phyloP scores from a whole-genome alignment of 306 rosid genomes.

The Prunus kanzakura region DNA sequence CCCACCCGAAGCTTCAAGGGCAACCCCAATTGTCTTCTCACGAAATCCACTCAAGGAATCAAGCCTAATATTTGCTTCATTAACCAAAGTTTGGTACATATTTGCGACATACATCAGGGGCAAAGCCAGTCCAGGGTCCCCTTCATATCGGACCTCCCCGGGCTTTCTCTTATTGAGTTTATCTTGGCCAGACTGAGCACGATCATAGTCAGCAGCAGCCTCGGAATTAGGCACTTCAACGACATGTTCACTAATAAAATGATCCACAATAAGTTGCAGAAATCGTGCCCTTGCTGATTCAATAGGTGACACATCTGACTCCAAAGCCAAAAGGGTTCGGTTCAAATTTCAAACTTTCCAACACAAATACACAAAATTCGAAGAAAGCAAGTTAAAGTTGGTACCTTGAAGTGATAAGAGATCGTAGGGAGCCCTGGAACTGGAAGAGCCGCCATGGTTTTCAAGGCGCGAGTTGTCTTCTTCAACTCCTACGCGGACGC shows the following conservation, averaged over 20 bases:
- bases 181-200: conserved; percentile 59
- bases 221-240: conserved; percentile 65
- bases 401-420: conserved; percentile 64
- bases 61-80: conserved; percentile 77
- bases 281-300: conserved; percentile 83
- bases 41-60: conserved; percentile 79
- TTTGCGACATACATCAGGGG: conserved; percentile 99
- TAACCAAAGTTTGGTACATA: conserved; percentile 76
- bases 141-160: conserved; percentile 72
- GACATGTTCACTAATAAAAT: conserved; percentile 60
- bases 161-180: conserved; percentile 74
- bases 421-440: conserved; percentile 50
- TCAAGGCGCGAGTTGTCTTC: conserved; percentile 79
- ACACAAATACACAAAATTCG: neutral
- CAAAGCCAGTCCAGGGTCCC: conserved; percentile 64
- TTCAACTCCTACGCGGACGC: conserved; percentile 53
- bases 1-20: conserved; percentile 99
- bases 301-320: conserved; percentile 72
- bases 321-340: conserved; percentile 20
- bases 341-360: neutral
- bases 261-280: conserved; percentile 76
- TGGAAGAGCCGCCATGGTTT: conserved; percentile 44
- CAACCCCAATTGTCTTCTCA: conserved; percentile 90
- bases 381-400: neutral
- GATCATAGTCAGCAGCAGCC: conserved; percentile 29